Evolutionary conservation across 495 filamentous ascomycete genomes (phyloP).

Genomic region (Aspergillus baeticus): DNA sequence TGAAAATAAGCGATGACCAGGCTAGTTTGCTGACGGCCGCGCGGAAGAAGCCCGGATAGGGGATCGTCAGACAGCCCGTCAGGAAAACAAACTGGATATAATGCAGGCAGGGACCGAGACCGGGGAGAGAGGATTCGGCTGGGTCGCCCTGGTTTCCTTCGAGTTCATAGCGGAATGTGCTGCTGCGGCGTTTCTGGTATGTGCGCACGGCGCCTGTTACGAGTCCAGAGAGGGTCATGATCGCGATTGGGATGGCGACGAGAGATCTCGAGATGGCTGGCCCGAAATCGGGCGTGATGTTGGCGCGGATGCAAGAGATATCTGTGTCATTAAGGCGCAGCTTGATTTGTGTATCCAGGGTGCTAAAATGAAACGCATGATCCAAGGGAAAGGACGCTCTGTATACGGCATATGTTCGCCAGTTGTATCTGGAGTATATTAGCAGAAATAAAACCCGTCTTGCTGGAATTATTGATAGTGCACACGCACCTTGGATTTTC

Average conservation of each 20-base stretch:
- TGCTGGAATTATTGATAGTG: no score
- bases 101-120: conserved; percentile 14
- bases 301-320: conserved; percentile 8
- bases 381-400: conserved; percentile 11
- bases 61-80: conserved; percentile 14
- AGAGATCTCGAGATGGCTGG: background rate
- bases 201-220: conserved; percentile 1
- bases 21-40: conserved; percentile 7
- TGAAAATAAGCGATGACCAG: conserved; percentile 19
- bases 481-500: background rate
- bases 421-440: background rate
- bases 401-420: conserved; percentile 11
- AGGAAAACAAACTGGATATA: conserved; percentile 22
- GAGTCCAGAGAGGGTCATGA: conserved; percentile 13
- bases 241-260: conserved; percentile 6
- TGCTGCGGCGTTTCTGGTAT: conserved; percentile 3
- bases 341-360: conserved; percentile 15
- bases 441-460: no score
- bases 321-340: conserved; percentile 10
- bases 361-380: conserved; percentile 4
- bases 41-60: conserved; percentile 18
- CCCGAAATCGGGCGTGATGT: conserved; percentile 18
- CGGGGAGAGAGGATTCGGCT: conserved; percentile 10
- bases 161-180: conserved; percentile 18
- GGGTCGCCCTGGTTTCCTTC: conserved; percentile 6